Evolutionary conservation across 2,329 filamentous ascomycete species (phyloP).

Genomic region (Moelleriella libera): DNA sequence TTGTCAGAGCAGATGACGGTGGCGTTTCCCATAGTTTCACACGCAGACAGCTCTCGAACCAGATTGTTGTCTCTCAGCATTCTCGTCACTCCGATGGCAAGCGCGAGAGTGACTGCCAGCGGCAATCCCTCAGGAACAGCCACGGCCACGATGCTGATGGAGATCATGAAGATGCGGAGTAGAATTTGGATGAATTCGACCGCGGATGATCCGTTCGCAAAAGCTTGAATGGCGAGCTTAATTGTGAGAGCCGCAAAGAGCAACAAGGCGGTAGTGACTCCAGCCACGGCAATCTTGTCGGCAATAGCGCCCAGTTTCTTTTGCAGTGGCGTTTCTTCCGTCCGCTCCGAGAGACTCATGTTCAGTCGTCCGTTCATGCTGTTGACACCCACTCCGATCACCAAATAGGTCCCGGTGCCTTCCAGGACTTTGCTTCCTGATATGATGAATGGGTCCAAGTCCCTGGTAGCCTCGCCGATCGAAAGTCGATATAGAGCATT

Average conservation of each 20-base stretch:
- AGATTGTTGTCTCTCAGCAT: conserved; percentile 60
- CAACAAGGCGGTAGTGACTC: conserved; percentile 53
- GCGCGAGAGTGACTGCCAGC: conserved; percentile 51
- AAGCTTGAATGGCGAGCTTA: conserved; percentile 55
- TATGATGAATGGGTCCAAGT: conserved; percentile 51
- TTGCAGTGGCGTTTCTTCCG: conserved; percentile 39
- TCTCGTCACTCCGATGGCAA: conserved; percentile 54
- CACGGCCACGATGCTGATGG: conserved; percentile 52
- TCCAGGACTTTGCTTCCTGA: conserved; percentile 34
- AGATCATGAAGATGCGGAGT: conserved; percentile 49
- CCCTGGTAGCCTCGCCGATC: conserved; percentile 7
- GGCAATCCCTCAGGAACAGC: conserved; percentile 54
- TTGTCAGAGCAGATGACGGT: conserved; percentile 63
- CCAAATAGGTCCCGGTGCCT: conserved; percentile 37
- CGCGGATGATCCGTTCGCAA: conserved; percentile 28
- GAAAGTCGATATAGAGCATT: neutral
- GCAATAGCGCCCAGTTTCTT: conserved; percentile 29
- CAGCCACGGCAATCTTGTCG: conserved; percentile 21
- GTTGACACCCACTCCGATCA: conserved; percentile 39
- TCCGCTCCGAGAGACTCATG: conserved; percentile 37
- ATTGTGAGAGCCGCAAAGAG: conserved; percentile 68
- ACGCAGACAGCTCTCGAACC: conserved; percentile 51
- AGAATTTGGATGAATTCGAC: conserved; percentile 44
- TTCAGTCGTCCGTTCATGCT: conserved; percentile 39
- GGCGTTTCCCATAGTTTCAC: conserved; percentile 60